Conservation (phyloP, 2,329 filamentous ascomycete species). For the Arthroderma sp. region DNA sequence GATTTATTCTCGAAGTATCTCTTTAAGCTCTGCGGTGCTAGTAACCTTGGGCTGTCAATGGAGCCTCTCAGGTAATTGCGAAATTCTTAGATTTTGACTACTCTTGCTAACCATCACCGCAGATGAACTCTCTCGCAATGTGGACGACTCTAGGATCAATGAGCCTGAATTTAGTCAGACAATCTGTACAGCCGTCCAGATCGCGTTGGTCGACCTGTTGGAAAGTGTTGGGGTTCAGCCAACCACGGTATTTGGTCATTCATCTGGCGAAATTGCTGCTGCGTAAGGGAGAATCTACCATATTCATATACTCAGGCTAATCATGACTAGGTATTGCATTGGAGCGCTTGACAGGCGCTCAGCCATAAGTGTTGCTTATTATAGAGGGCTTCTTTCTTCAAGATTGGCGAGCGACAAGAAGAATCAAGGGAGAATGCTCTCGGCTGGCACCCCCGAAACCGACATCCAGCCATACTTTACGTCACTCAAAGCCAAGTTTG, state of each 20-base stretch:
- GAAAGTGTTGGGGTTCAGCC: slow-evolving; percentile 8
- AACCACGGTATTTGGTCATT: slow-evolving; percentile 14
- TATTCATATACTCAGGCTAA: too few species aligned
- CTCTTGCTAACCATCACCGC: too few species aligned
- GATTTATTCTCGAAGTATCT: too few species aligned
- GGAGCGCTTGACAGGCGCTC: slow-evolving; percentile 5
- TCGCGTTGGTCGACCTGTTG: slow-evolving; percentile 15
- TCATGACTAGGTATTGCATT: too few species aligned
- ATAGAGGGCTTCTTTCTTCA: slow-evolving; percentile 7
- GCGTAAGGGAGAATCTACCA: slow-evolving; percentile 10
- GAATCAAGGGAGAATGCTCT: slow-evolving; percentile 9
- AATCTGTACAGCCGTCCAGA: slow-evolving; percentile 15
- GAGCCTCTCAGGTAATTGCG: too few species aligned
- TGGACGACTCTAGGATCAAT: slow-evolving; percentile 8
- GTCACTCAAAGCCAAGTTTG: not conserved
- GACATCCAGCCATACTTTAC: slow-evolving; percentile 4
- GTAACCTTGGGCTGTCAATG: too few species aligned
- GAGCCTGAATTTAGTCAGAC: slow-evolving; percentile 13
- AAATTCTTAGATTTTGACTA: too few species aligned
- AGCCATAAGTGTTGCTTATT: slow-evolving; percentile 12
- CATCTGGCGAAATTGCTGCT: slow-evolving; percentile 16
- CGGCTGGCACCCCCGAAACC: slow-evolving; percentile 4
- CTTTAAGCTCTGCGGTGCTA: too few species aligned
- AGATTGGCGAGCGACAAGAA: not conserved
- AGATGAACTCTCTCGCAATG: not conserved